Evolutionary conservation across 2,329 filamentous ascomycete species (phyloP), one percentile per base, ranked within the genome.

Genomic region (Leptodontidium sp.): DNA sequence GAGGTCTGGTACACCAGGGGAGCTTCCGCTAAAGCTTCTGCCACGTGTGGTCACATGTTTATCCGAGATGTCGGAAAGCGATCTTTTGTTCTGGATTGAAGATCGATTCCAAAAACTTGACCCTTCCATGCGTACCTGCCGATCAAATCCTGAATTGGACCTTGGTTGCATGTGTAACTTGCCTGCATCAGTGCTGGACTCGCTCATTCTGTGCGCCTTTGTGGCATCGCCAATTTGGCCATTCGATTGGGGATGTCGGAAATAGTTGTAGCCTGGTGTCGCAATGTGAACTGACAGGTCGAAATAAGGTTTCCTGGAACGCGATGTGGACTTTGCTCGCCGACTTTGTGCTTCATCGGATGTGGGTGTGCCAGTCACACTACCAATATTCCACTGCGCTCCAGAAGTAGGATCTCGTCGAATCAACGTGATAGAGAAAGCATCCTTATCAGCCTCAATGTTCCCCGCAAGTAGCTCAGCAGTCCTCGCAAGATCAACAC

Each of bases 301-400:
- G 68, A 74, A 77, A 70, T 76, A 76, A n/a, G 70, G 70, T 49
- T 84, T 82, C 65, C 85, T 81, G 2, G 77, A 59, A 35, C 55
- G 68, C 45, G 77, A 75, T 62, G 65, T 67, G n/a, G 49, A 43
- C 58, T 47, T 70, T 52, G 32, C 38, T 70, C 66, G 45, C 76
- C 75, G 53, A 79, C 81, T 52, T 43, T 70, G 66, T 55, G 53
- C 57, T 49, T 73, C 68, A 17, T 68, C 67, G 45, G 29, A 17
- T 53, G 66, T 43, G 14, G 76, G 72, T 24, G 64, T 53, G 32
- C 77, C 76, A 62, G 84, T 85, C 61, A 93, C 85, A 65, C 84
- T 88, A 26, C 89, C 92, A 14, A 94, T 85, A 75, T 94, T 94
- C 91, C 91, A 93, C 78, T 94, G 92, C 65, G 84, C 84, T 8